Evolutionary conservation across 768 basidiomycete genomes (phyloP).

Genomic region (Podaxis carcinomalis): DNA sequence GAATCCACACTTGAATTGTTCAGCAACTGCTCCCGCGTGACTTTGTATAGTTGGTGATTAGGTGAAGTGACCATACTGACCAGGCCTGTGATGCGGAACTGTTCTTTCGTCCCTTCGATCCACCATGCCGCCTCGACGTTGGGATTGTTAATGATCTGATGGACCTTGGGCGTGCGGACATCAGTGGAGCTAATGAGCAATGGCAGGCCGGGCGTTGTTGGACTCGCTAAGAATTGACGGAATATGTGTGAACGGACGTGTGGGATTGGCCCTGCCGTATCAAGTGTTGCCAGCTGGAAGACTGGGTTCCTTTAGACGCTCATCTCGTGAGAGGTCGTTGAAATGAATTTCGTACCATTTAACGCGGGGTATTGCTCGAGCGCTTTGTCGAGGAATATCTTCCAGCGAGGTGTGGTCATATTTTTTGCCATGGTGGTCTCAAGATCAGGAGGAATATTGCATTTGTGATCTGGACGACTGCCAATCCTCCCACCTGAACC

Average conservation of each 20-base stretch:
- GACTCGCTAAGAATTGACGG: conserved; percentile 45
- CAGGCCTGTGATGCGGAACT: conserved; percentile 65
- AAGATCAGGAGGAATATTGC: neutral
- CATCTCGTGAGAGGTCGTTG: neutral
- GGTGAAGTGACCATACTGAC: conserved; percentile 54
- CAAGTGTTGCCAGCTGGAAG: conserved; percentile 57
- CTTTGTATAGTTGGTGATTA: conserved; percentile 27
- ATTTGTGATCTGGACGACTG: neutral
- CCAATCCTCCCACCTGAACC: neutral
- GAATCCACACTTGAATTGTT: conserved; percentile 15
- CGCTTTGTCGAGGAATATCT: conserved; percentile 7
- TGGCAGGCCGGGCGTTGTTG: conserved; percentile 38
- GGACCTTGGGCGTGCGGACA: conserved; percentile 63
- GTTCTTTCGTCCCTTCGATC: conserved; percentile 61
- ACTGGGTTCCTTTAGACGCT: conserved; percentile 32
- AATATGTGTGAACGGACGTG: conserved; percentile 66
- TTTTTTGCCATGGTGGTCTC: neutral
- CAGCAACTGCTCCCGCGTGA: conserved; percentile 26
- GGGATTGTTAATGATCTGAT: conserved; percentile 45
- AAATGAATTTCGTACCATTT: neutral
- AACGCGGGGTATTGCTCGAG: conserved; percentile 8
- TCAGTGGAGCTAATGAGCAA: conserved; percentile 70
- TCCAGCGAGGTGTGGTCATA: conserved; percentile 10
- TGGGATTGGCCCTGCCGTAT: conserved; percentile 36
- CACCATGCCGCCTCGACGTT: conserved; percentile 72